These are phyloP conservation scores for Neofusicoccum kwambonambiense DNA, from an alignment of 2,329 filamentous ascomycete species.

Conservation along the genomic window DNA sequence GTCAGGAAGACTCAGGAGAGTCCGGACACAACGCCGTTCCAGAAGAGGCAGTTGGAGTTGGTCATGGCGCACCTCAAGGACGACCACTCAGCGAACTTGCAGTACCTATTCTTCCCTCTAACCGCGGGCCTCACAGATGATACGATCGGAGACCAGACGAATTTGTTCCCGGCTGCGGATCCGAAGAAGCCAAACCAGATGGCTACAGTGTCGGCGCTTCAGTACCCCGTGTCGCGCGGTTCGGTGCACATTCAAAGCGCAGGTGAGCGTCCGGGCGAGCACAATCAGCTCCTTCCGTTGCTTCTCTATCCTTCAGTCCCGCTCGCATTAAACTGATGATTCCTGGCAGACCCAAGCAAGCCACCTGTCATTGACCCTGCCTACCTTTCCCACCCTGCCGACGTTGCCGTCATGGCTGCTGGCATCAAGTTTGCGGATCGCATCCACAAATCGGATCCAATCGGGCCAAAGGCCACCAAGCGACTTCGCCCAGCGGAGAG, in stretches of 20 bases:
- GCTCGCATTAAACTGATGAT: background rate
- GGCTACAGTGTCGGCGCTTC: background rate
- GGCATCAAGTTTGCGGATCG: constrained; percentile 35
- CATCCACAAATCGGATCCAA: constrained; percentile 22
- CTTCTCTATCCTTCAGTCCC: background rate
- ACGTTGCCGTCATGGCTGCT: constrained; percentile 40
- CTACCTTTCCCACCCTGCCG: constrained; percentile 43
- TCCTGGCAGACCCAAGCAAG: constrained; percentile 25
- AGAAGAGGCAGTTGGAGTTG: constrained; percentile 16
- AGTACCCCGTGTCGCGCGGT: constrained; percentile 1
- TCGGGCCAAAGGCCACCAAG: background rate
- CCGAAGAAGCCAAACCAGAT: background rate
- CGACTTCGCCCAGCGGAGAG: background rate
- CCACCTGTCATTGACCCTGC: constrained; percentile 41
- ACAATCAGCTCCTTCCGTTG: too few relatives aligned
- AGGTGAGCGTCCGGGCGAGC: background rate
- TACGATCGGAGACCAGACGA: background rate
- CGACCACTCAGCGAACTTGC: constrained; percentile 2
- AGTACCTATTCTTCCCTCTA: background rate
- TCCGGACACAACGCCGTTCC: background rate
- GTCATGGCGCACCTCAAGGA: constrained; percentile 16
- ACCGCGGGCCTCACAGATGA: background rate
- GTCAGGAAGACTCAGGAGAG: background rate
- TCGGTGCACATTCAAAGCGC: constrained; percentile 1
- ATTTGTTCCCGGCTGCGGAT: background rate